These are phyloP conservation scores for Jasminum sambac DNA, from an alignment of 257 asterid species.

Conservation along the genomic window DNA sequence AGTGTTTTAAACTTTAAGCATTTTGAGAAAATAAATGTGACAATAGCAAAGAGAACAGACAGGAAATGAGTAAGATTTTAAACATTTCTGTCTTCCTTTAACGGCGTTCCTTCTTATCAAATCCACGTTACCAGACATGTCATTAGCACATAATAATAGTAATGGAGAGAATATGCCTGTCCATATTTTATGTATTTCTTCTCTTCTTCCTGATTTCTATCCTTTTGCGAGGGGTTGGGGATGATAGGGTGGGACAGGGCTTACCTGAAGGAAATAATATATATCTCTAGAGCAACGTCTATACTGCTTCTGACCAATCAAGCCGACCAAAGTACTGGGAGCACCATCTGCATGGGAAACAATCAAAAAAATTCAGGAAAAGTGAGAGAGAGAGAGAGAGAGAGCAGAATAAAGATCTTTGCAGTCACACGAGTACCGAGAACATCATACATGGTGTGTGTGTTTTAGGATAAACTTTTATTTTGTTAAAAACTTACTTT, in stretches of 20 bases:
- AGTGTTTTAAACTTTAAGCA: too few relatives aligned
- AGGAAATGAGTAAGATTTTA: neutral
- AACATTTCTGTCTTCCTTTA: too few relatives aligned
- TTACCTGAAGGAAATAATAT: slow-evolving; percentile 93
- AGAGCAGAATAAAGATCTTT: neutral
- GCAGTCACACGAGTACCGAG: slow-evolving; percentile 6
- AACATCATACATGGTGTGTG: slow-evolving; percentile 14
- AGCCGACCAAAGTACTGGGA: slow-evolving; percentile 89
- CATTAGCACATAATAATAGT: neutral
- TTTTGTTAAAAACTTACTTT: too few relatives aligned
- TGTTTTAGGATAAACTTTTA: too few relatives aligned
- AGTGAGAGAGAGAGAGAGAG: neutral
- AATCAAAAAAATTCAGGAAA: neutral
- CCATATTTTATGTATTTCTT: neutral
- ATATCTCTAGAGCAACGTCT: slow-evolving; percentile 83
- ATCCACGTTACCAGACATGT: neutral
- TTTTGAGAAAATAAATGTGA: too few relatives aligned
- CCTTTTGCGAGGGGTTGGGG: neutral
- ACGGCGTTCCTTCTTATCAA: neutral
- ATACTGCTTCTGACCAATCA: slow-evolving; percentile 94
- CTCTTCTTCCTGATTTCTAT: neutral
- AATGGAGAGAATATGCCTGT: neutral
- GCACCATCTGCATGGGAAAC: slow-evolving; percentile 68
- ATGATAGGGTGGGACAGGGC: neutral
- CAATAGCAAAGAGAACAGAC: too few relatives aligned